Evolutionary conservation across 1,139 yeast species (phyloP).

Genomic region (Sugiyamaella novakii): DNA sequence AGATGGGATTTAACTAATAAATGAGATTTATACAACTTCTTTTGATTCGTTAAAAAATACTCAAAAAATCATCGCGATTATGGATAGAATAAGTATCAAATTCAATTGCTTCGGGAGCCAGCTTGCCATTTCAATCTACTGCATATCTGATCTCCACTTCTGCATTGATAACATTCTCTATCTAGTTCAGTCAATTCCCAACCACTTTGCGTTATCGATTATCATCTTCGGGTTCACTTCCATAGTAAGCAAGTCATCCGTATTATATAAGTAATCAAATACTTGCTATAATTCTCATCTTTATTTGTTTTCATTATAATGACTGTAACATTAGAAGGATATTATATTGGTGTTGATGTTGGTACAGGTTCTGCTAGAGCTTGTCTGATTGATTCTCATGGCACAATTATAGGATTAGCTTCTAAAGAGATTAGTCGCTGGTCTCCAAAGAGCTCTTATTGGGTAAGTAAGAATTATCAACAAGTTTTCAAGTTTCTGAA

Average conservation of each 20-base stretch:
- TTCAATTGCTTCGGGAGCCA: too few relatives aligned
- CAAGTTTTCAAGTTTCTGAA: background rate
- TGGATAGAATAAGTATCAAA: too few relatives aligned
- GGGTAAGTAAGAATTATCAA: slow-evolving; percentile 33
- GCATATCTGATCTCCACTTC: too few relatives aligned
- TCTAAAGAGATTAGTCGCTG: slow-evolving; percentile 74
- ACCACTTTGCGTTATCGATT: too few relatives aligned
- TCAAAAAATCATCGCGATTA: too few relatives aligned
- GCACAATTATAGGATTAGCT: slow-evolving; percentile 78
- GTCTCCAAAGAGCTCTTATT: slow-evolving; percentile 53
- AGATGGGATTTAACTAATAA: too few relatives aligned
- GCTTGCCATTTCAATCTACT: too few relatives aligned
- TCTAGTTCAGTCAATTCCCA: background rate
- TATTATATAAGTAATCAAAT: background rate
- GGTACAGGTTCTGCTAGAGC: slow-evolving; percentile 98
- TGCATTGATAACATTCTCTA: too few relatives aligned
- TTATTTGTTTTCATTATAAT: background rate
- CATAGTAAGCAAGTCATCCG: slow-evolving; percentile 5
- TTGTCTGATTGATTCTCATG: slow-evolving; percentile 79
- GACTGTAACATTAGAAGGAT: slow-evolving; percentile 31
- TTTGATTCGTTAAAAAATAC: too few relatives aligned
- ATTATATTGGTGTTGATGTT: slow-evolving; percentile 91
- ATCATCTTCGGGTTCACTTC: background rate
- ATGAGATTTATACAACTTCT: too few relatives aligned
- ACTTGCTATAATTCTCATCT: background rate